Evolutionary conservation across 495 filamentous ascomycete genomes (phyloP).

Genomic region (Lasiosphaeria hispida): DNA sequence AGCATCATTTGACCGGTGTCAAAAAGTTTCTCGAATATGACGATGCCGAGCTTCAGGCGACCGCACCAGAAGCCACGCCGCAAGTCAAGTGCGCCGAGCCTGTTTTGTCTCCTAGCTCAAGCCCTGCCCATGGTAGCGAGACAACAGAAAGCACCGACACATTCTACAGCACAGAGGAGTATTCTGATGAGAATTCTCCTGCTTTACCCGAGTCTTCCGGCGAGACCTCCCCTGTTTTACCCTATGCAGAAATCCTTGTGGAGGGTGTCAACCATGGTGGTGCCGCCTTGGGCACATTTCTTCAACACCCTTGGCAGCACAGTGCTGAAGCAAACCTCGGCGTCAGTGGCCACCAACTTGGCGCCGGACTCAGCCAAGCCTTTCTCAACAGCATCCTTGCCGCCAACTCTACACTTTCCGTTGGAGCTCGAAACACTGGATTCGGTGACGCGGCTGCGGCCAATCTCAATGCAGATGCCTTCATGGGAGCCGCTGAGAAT

Average conservation of each 20-base stretch:
- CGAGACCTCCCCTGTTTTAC: not conserved
- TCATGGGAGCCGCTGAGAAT: too few relatives aligned
- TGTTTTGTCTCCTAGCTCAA: slow-evolving; percentile 5
- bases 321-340: not conserved
- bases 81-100: not conserved
- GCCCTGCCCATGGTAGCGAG: slow-evolving; percentile 18
- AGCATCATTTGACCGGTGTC: not conserved
- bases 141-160: slow-evolving; percentile 9
- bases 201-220: not conserved
- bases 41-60: too few relatives aligned
- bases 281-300: slow-evolving; percentile 2
- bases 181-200: not conserved
- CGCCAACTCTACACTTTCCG: not conserved
- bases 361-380: slow-evolving; percentile 9
- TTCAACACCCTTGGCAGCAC: not conserved
- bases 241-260: not conserved
- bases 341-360: not conserved
- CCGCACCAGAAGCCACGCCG: not conserved
- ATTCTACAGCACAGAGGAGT: not conserved
- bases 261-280: slow-evolving; percentile 1
- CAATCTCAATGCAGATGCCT: too few relatives aligned
- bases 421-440: too few relatives aligned
- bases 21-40: too few relatives aligned
- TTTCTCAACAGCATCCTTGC: not conserved
- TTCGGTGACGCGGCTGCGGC: too few relatives aligned